Evolutionary conservation across 768 basidiomycete species (phyloP).

Genomic region (Podaxis sp.): DNA sequence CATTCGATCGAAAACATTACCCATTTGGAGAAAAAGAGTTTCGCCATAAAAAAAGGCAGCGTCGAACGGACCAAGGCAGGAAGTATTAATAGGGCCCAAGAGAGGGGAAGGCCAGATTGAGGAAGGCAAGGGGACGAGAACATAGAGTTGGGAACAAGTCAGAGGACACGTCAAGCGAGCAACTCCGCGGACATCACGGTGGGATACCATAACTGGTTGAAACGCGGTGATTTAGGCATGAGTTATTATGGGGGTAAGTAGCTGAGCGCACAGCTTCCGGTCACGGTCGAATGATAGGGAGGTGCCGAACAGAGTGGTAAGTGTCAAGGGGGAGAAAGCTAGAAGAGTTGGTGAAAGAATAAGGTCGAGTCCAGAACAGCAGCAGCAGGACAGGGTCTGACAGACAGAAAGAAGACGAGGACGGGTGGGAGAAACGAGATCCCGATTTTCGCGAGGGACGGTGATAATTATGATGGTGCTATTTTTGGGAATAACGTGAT

Average conservation of each 20-base stretch:
- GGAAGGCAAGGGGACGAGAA: not conserved
- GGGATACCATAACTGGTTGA: not conserved
- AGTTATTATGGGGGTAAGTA: not conserved
- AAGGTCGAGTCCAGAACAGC: not conserved
- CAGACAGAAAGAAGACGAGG: not conserved
- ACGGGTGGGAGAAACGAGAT: not conserved
- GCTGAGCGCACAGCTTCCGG: not conserved
- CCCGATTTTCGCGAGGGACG: conserved; percentile 11
- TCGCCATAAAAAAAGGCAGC: not conserved
- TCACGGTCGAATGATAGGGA: conserved; percentile 1
- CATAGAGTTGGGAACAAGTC: not conserved
- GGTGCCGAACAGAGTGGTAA: not conserved
- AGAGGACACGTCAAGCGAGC: not conserved
- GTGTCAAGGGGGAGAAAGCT: not conserved
- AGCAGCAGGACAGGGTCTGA: not conserved
- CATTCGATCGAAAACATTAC: not conserved
- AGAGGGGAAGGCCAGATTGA: not conserved
- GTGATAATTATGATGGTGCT: conserved; percentile 2
- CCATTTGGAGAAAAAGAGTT: not conserved
- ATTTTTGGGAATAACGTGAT: conserved; percentile 4
- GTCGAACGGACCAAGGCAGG: conserved; percentile 3
- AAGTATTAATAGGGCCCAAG: conserved; percentile 10
- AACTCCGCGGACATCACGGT: conserved; percentile 8
- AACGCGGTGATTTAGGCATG: conserved; percentile 15
- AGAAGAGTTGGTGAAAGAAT: not conserved